Percentiles rank a stretch among this genome's conserved stretches.
These are phyloP conservation scores for Phragmites australis DNA, from an alignment of 176 grass and related monocot genomes.

Conservation along the genomic window DNA sequence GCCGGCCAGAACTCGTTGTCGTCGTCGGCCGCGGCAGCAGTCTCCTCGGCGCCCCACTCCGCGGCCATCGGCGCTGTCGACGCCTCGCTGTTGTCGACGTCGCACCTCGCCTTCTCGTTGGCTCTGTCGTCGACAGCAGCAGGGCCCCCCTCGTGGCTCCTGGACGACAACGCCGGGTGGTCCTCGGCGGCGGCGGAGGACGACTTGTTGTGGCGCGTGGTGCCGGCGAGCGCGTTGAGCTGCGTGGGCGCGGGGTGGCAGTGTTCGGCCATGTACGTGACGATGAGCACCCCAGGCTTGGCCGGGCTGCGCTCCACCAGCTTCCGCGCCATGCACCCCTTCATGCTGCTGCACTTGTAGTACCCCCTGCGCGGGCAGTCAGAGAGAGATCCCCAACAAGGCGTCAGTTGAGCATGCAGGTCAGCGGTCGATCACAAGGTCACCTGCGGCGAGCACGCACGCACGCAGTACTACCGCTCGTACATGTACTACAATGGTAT, in stretches of 20 bases:
- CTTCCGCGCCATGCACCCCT: slow-evolving; percentile 86
- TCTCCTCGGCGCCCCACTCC: background rate
- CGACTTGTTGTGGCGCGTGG: slow-evolving; percentile 63
- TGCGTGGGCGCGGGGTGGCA: slow-evolving; percentile 87
- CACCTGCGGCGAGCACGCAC: background rate
- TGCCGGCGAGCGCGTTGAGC: slow-evolving; percentile 85
- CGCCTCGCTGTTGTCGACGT: slow-evolving; percentile 43
- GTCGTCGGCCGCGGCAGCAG: slow-evolving; percentile 29
- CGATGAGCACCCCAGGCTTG: slow-evolving; percentile 69
- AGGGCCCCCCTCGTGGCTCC: slow-evolving; percentile 9
- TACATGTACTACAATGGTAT: background rate
- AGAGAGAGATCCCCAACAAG: background rate
- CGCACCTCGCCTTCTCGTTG: slow-evolving; percentile 1
- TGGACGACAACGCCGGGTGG: slow-evolving; percentile 10
- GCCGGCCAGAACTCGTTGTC: slow-evolving; percentile 43
- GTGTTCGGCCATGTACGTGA: slow-evolving; percentile 93
- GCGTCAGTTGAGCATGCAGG: background rate
- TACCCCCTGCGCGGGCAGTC: slow-evolving; percentile 66
- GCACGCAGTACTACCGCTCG: background rate
- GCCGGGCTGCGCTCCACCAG: slow-evolving; percentile 84
- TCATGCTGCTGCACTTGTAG: slow-evolving; percentile 96
- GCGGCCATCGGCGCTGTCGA: background rate
- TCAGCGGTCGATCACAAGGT: background rate
- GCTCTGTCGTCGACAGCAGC: background rate
- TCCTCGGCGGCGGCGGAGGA: background rate